Evolutionary conservation across 805 yeast genomes (phyloP).

Genomic region (Kregervanrija fluxuum): DNA sequence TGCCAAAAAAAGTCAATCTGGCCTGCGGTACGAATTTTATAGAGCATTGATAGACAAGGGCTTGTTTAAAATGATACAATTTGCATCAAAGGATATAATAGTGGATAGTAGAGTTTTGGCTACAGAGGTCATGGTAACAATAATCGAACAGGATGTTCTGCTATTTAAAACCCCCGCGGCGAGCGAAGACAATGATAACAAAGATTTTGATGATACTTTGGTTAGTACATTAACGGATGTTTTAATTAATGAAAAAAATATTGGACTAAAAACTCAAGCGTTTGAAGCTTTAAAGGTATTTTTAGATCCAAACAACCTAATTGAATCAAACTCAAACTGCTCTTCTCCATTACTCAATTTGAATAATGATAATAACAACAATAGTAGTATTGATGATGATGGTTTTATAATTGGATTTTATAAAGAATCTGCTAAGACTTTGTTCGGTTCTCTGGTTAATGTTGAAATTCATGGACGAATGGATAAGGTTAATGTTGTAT

Average conservation of each 20-base stretch:
- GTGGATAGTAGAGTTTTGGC: constrained; percentile 56
- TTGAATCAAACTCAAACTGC: constrained; percentile 4
- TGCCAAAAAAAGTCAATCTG: constrained; percentile 57
- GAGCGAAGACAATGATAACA: constrained; percentile 29
- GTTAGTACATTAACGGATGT: constrained; percentile 50
- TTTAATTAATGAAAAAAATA: constrained; percentile 52
- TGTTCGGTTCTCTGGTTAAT: constrained; percentile 24
- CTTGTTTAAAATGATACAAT: constrained; percentile 59
- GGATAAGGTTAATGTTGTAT: constrained; percentile 2
- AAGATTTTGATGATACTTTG: constrained; percentile 37
- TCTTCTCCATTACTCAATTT: constrained; percentile 10
- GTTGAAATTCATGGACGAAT: constrained; percentile 5
- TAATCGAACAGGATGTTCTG: constrained; percentile 77
- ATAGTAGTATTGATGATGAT: constrained; percentile 21
- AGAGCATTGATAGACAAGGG: constrained; percentile 59
- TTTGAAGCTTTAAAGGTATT: constrained; percentile 74
- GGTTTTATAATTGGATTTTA: constrained; percentile 55
- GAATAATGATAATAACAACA: constrained; percentile 1
- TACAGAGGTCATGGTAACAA: constrained; percentile 70
- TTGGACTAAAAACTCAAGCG: constrained; percentile 75
- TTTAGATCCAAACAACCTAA: constrained; percentile 44
- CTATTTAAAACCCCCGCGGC: constrained; percentile 35
- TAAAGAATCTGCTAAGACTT: constrained; percentile 29
- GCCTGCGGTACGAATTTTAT: constrained; percentile 61
- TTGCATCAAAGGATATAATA: constrained; percentile 53